phyloP scores from a whole-genome alignment of 2,329 filamentous ascomycete species.

The Purpureocillium takamizusanense region DNA sequence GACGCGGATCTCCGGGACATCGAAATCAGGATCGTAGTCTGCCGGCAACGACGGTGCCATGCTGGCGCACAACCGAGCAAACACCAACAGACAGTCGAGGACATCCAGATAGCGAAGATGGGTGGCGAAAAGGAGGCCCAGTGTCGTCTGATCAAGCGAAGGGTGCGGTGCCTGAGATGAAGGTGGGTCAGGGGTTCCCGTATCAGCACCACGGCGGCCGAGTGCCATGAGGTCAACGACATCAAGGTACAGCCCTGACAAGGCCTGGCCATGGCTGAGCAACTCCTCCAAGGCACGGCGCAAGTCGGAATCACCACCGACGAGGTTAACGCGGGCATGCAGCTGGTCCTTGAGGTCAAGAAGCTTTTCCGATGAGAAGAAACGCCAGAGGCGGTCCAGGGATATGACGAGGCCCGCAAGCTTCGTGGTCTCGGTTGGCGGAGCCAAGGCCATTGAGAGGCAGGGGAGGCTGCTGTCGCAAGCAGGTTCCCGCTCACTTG shows the following conservation, averaged over 20 bases:
- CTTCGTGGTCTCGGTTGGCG: conserved; percentile 4
- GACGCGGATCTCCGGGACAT: conserved; percentile 29
- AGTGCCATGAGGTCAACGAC: conserved; percentile 10
- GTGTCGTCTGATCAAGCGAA: conserved; percentile 22
- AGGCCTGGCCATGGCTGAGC: conserved; percentile 22
- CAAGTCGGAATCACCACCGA: conserved; percentile 14
- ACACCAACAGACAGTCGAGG: conserved; percentile 22
- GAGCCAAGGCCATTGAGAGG: no score
- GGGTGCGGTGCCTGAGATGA: no score
- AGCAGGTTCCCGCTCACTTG: not conserved
- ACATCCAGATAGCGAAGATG: conserved; percentile 27
- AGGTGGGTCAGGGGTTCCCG: no score
- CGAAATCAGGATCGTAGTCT: conserved; percentile 20
- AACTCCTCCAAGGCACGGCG: conserved; percentile 22
- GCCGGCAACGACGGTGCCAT: conserved; percentile 16
- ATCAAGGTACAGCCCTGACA: conserved; percentile 25
- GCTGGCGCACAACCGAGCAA: conserved; percentile 21
- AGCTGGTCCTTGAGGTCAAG: conserved; percentile 14
- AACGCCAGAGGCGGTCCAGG: conserved; percentile 13
- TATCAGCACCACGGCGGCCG: no score
- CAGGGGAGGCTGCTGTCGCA: no score
- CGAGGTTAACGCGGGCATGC: conserved; percentile 12
- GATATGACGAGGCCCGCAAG: conserved; percentile 12
- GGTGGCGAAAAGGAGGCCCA: conserved; percentile 26
- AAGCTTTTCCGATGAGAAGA: conserved; percentile 3